A percentile compares a stretch with the other conserved stretches of the same genome.
These are phyloP conservation scores for Phytophthora meadii DNA, from an alignment of 352 stramenopile species.

Conservation along the genomic window DNA sequence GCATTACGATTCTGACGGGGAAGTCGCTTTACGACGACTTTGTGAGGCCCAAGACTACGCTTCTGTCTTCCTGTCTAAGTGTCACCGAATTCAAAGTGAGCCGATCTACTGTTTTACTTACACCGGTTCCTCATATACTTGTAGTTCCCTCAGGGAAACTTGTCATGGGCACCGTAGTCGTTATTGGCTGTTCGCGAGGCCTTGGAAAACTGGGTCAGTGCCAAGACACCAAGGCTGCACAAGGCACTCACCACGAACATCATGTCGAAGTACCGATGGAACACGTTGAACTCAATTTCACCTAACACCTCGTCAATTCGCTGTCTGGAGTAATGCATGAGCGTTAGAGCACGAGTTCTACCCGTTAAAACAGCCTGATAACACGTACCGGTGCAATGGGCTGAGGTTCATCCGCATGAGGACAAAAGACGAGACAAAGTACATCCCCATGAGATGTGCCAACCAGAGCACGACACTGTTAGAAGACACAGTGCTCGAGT, in stretches of 20 bases:
- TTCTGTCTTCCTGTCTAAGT: too few species aligned
- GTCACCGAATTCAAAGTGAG: neutral
- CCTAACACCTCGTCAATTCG: conserved; percentile 86
- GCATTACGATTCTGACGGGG: too few species aligned
- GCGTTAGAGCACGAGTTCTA: conserved; percentile 16
- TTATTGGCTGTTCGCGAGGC: conserved; percentile 76
- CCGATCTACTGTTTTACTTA: neutral
- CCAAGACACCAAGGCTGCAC: conserved; percentile 64
- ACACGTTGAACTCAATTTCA: conserved; percentile 86
- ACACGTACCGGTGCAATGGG: conserved; percentile 58
- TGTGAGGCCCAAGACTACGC: too few species aligned
- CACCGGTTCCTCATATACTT: neutral
- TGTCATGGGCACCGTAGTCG: conserved; percentile 79
- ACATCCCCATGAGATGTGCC: conserved; percentile 88
- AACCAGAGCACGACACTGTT: conserved; percentile 87
- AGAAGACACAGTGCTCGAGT: conserved; percentile 83
- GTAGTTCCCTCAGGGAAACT: conserved; percentile 65
- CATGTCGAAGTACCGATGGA: conserved; percentile 87
- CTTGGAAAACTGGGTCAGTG: conserved; percentile 80
- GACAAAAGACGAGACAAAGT: conserved; percentile 89
- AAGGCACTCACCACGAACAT: conserved; percentile 84
- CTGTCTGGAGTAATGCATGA: conserved; percentile 36
- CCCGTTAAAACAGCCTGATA: neutral
- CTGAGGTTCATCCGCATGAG: conserved; percentile 91
- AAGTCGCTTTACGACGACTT: too few species aligned